Evolutionary conservation across 192 early-diverging fungal species (phyloP).

Genomic region (Coemansia sp.): DNA sequence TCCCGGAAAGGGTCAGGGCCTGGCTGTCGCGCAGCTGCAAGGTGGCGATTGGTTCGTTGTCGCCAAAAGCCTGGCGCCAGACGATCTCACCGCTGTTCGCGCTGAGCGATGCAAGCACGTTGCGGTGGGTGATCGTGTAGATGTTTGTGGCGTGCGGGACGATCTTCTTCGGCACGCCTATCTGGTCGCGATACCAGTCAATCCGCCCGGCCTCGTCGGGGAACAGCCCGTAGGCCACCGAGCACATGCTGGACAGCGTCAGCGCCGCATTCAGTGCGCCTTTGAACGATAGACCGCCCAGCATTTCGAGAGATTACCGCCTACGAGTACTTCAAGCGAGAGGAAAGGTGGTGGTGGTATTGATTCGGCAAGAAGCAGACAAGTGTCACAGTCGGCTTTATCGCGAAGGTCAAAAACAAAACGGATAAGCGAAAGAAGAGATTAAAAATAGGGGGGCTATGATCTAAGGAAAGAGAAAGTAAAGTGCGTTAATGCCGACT

Average conservation of each 20-base stretch:
- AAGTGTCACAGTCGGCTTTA: neutral
- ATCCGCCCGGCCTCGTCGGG: slow-evolving; percentile 53
- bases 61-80: slow-evolving; percentile 76
- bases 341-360: neutral
- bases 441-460: neutral
- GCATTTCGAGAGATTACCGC: slow-evolving; percentile 9
- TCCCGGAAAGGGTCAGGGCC: slow-evolving; percentile 36
- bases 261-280: slow-evolving; percentile 18
- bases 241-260: slow-evolving; percentile 16
- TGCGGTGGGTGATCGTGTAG: slow-evolving; percentile 66
- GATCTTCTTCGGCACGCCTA: slow-evolving; percentile 35
- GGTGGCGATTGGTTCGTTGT: slow-evolving; percentile 57
- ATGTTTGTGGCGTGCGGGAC: slow-evolving; percentile 41
- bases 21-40: slow-evolving; percentile 46
- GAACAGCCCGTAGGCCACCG: slow-evolving; percentile 30
- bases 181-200: slow-evolving; percentile 50
- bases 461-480: neutral
- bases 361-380: neutral
- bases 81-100: slow-evolving; percentile 66
- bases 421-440: neutral
- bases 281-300: slow-evolving; percentile 15
- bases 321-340: neutral
- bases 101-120: slow-evolving; percentile 71
- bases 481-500: neutral
- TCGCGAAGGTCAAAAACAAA: slow-evolving; percentile 2